phyloP scores from a whole-genome alignment of 208 protist genomes.

The Herpetomonas tarakana region DNA sequence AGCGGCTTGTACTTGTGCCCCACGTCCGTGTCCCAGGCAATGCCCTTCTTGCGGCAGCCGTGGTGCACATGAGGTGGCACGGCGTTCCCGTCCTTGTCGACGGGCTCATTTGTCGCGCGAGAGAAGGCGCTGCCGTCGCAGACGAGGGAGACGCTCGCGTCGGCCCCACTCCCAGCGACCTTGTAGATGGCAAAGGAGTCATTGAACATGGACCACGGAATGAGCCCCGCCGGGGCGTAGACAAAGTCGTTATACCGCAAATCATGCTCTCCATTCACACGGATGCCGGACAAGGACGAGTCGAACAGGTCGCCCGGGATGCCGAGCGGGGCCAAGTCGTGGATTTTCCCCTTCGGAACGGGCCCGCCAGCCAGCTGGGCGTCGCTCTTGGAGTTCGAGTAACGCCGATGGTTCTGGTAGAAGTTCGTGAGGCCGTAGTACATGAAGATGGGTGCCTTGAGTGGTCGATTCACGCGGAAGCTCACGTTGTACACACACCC shows the following conservation, averaged over 20 bases:
- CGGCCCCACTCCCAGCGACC: neutral
- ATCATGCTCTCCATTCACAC: neutral
- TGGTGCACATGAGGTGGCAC: slow-evolving; percentile 8
- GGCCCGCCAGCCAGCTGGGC: slow-evolving; percentile 61
- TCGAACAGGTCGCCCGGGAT: slow-evolving; percentile 50
- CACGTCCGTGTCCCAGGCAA: slow-evolving; percentile 93
- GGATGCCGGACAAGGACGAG: slow-evolving; percentile 14
- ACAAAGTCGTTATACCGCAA: slow-evolving; percentile 65
- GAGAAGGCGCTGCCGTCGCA: slow-evolving; percentile 86
- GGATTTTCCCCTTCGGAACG: slow-evolving; percentile 15
- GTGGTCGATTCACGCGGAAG: slow-evolving; percentile 50
- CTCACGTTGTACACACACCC: slow-evolving; percentile 57
- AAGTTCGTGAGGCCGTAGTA: slow-evolving; percentile 98
- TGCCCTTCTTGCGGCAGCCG: slow-evolving; percentile 86
- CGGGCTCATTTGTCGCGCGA: slow-evolving; percentile 46
- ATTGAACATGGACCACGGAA: slow-evolving; percentile 98
- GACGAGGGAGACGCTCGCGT: slow-evolving; percentile 18
- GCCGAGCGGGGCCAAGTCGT: slow-evolving; percentile 49
- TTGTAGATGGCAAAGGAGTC: slow-evolving; percentile 87
- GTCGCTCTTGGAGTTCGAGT: slow-evolving; percentile 77
- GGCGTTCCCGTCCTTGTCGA: slow-evolving; percentile 10
- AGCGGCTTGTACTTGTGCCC: slow-evolving; percentile 81
- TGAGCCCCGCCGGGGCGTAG: slow-evolving; percentile 95
- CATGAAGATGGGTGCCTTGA: slow-evolving; percentile 93
- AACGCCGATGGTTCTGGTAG: slow-evolving; percentile 98